Evolutionary conservation across 176 grass and related monocot species (phyloP), one percentile per base, ranked within the genome.

Genomic region (Musa schizocarpa): DNA sequence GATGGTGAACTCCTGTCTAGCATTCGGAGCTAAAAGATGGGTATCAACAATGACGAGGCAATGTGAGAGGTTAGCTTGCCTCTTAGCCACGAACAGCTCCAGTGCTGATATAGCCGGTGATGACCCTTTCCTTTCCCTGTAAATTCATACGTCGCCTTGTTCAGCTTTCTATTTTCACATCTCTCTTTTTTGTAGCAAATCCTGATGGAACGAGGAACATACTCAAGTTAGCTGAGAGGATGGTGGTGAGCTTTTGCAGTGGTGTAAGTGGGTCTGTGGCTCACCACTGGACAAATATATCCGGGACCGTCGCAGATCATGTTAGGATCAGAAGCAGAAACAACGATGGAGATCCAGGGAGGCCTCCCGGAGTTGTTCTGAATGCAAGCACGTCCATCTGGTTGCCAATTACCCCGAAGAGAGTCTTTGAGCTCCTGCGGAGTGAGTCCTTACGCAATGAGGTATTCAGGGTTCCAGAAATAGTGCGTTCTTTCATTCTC

Each of bases 1-100:
- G 21, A 65, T 74, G 20, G 6, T 79, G 71, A 79, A 9, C 48
- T 80, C 69, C 1, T 80, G 87, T 0, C 75, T 88, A 65, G 53
- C 86, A 20, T 90, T 94, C 27, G 88, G 91, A 19, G 85, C 91
- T 50, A 79, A 78, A 68, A 79, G 87, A 53, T 82, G 75, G 83
- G 9, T 86, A 25, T 34, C 56, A 13, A 80, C 66, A 62, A 78
- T 94, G 67, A 71, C 54, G 12, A 80, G 82, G 25, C 91, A 94
- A 56, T 80, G 71, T n/a, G 83, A 86, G 25, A 79, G 81, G 1
- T 3, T 89, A 21, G 76, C 84, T 27, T 76, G 81, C 19, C 75
- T 89, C 76, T 10, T 58, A 11, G 77, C 72, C 58, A 79, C 53
- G 22, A 77, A 54, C 51, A 75, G 55, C 51, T 51, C 78, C 26